Evolutionary conservation across 2,329 filamentous ascomycete genomes (phyloP).

Genomic region (Pseudogymnoascus sp.): DNA sequence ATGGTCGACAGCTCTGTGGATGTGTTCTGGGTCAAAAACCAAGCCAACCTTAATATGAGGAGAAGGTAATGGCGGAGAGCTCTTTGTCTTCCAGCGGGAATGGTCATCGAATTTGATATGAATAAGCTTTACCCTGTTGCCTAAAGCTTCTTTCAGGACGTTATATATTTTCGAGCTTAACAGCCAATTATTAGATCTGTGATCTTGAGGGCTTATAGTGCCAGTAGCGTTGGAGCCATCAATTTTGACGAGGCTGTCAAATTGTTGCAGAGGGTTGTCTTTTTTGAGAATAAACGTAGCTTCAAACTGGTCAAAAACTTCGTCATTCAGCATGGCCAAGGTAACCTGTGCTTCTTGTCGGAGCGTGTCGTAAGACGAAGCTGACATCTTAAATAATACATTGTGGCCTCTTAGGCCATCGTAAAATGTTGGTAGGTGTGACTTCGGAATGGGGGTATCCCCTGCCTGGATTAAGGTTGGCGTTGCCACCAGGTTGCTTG

Average conservation of each 20-base stretch:
- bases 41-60: constrained; percentile 53
- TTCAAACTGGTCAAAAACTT: constrained; percentile 70
- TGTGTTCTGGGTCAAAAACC: constrained; percentile 62
- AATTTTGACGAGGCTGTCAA: constrained; percentile 40
- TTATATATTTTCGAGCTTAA: constrained; percentile 52
- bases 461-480: constrained; percentile 44
- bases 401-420: constrained; percentile 70
- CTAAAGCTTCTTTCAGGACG: constrained; percentile 61
- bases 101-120: constrained; percentile 41
- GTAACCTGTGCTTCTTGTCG: constrained; percentile 67
- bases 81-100: constrained; percentile 40
- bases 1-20: constrained; percentile 71
- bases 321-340: constrained; percentile 64
- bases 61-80: constrained; percentile 27
- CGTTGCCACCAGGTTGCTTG: constrained; percentile 60
- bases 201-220: constrained; percentile 19
- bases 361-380: constrained; percentile 70
- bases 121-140: constrained; percentile 63
- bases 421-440: constrained; percentile 61
- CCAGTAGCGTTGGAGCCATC: constrained; percentile 8
- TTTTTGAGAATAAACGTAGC: constrained; percentile 66
- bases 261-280: constrained; percentile 46
- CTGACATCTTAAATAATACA: constrained; percentile 79
- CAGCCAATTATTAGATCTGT: constrained; percentile 20
- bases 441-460: constrained; percentile 34